Conservation (phyloP, 768 basidiomycete genomes). For the Suillus discolor region DNA sequence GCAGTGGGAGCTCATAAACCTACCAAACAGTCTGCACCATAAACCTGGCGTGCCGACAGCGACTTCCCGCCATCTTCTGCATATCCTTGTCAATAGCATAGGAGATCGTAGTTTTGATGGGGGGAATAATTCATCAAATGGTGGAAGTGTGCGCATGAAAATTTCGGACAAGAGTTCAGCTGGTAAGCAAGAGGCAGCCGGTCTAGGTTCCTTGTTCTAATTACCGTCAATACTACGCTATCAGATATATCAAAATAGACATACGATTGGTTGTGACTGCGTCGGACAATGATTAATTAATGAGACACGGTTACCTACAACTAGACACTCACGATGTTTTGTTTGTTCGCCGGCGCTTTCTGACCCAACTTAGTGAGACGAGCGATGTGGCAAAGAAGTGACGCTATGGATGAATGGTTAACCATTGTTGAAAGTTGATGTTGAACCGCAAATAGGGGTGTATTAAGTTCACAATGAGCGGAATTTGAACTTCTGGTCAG, state of each 20-base stretch:
- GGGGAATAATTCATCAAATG: not conserved
- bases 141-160: not conserved
- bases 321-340: not conserved
- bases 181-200: not conserved
- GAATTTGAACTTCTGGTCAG: too few species aligned
- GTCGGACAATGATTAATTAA: not conserved
- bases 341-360: not conserved
- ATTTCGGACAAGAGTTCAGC: not conserved
- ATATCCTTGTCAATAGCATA: slow-evolving; percentile 41
- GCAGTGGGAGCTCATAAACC: slow-evolving; percentile 27
- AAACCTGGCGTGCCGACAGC: slow-evolving; percentile 42
- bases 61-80: slow-evolving; percentile 43
- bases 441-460: not conserved
- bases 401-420: not conserved
- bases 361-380: not conserved
- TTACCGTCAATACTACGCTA: not conserved
- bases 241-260: not conserved
- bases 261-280: not conserved
- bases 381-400: not conserved
- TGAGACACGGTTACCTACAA: not conserved
- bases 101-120: slow-evolving; percentile 25
- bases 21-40: slow-evolving; percentile 36
- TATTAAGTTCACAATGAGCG: not conserved
- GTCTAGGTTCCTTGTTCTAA: not conserved
- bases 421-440: not conserved